Conservation (phyloP, 2,329 filamentous ascomycete species). For the Ophiognomonia clavigignenti-juglandacearum region DNA sequence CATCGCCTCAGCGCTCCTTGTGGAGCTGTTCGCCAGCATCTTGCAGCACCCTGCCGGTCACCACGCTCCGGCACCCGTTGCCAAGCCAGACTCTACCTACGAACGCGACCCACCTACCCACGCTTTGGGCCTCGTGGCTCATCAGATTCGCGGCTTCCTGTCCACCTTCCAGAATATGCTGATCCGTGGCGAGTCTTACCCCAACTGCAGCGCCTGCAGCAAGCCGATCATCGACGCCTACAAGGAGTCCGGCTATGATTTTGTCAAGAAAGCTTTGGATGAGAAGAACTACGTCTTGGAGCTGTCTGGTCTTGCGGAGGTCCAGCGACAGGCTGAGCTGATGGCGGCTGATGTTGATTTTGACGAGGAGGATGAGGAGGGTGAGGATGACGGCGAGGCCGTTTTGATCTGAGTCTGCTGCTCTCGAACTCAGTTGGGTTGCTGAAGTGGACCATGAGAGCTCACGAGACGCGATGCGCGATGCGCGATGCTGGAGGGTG, state of each 20-base stretch:
- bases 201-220: conserved; percentile 78
- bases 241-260: conserved; percentile 64
- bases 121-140: conserved; percentile 66
- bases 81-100: conserved; percentile 33
- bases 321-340: conserved; percentile 56
- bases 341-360: conserved; percentile 53
- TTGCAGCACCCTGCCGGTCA: conserved; percentile 78
- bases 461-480: too few relatives aligned
- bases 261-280: conserved; percentile 68
- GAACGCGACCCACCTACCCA: conserved; percentile 54
- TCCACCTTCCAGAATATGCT: conserved; percentile 69
- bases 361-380: conserved; percentile 49
- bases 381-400: conserved; percentile 47
- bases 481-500: not conserved
- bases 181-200: conserved; percentile 70
- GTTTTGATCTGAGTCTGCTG: conserved; percentile 37
- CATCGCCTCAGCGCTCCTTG: conserved; percentile 84
- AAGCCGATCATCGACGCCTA: conserved; percentile 65
- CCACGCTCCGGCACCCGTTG: conserved; percentile 51
- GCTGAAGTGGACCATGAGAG: too few relatives aligned
- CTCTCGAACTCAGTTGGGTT: not conserved
- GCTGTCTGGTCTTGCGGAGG: conserved; percentile 67
- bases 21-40: conserved; percentile 83
- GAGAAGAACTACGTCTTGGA: conserved; percentile 77
- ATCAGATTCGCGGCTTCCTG: conserved; percentile 75